Evolutionary conservation across 2,329 filamentous ascomycete genomes (phyloP), one percentile per base, ranked within the genome.

Genomic region (Trichoderma polysporum): DNA sequence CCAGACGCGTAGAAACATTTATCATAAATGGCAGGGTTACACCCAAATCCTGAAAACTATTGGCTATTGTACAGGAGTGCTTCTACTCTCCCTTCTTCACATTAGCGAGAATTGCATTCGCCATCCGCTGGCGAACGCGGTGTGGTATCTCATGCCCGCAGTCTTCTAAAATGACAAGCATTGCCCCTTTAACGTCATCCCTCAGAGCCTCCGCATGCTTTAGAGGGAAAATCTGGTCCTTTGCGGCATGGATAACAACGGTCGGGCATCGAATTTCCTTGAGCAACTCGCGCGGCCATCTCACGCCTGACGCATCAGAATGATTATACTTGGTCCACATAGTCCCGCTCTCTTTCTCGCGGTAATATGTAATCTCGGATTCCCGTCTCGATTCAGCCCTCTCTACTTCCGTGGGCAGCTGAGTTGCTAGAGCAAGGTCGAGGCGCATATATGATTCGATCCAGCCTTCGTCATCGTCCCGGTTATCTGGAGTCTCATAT

Each of bases 301-400:
- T 58, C 37, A 45, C 35, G 9, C 56, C 56, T 7, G 56, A 58
- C 6, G 56, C 56, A 29, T 58, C 56, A 31, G 56, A 58, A 27
- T 58, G 56, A 29, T 58, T 58, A n/a, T 58, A 58, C 37, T 45
- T 58, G 37, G 56, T 58, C 56, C 56, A 58, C 37, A 58, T 45
- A 1, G 56, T 58, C 22, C 56, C 56, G 17, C 37, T 58, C 56
- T 58, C 37, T 58, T 45, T 58, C 56, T 58, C 56, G 12, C 56
- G 56, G 6, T 58, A 58, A 22, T 58, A 58, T 22, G 56, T 58
- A 31, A 45, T 58, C 56, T 58, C 56, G 6, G 37, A 58, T 5
- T 58, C 56, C 3, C 56, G 27, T 45, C 56, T 58, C 15, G 56
- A 58, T 58, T 58, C 56, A 33, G 56, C 56, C 12, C 27, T 45